These are phyloP conservation scores for Neoboletus brunneissimus DNA, from an alignment of 768 basidiomycete genomes.

Conservation along the genomic window DNA sequence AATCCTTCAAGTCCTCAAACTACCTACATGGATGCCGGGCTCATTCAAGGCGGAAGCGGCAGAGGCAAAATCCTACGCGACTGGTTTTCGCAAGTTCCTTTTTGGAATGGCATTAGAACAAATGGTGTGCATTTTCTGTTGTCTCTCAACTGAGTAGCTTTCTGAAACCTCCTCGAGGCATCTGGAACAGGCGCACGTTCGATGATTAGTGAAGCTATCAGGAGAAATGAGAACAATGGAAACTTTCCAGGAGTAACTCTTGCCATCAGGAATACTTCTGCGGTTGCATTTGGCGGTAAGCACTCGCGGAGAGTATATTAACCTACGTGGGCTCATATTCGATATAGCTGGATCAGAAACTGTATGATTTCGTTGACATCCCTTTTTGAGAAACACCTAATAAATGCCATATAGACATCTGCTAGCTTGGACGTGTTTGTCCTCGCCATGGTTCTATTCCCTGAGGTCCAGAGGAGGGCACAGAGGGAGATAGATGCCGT, in stretches of 20 bases:
- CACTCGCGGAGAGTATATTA: not conserved
- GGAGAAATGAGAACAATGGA: constrained; percentile 18
- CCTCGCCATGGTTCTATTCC: constrained; percentile 30
- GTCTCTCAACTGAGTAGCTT: not conserved
- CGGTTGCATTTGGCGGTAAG: constrained; percentile 25
- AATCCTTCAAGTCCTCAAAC: constrained; percentile 18
- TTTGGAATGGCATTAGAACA: constrained; percentile 23
- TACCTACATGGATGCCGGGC: constrained; percentile 28
- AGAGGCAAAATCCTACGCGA: constrained; percentile 10
- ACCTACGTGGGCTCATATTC: not conserved
- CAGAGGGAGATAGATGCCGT: constrained; percentile 26
- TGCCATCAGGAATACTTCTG: constrained; percentile 19
- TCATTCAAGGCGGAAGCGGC: constrained; percentile 23
- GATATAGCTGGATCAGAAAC: constrained; percentile 26
- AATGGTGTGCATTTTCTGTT: constrained; percentile 13
- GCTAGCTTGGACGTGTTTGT: constrained; percentile 21
- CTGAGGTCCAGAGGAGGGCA: constrained; percentile 21
- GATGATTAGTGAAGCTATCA: constrained; percentile 21
- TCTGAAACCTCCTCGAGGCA: constrained; percentile 8
- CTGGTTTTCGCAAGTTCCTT: constrained; percentile 19
- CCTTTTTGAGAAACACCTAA: not conserved
- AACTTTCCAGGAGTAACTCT: constrained; percentile 18
- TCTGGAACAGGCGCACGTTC: constrained; percentile 16
- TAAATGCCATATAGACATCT: constrained; percentile 16
- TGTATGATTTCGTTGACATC: constrained; percentile 6